Evolutionary conservation across 2,329 filamentous ascomycete genomes (phyloP).

Genomic region (Colletotrichum paranaense): DNA sequence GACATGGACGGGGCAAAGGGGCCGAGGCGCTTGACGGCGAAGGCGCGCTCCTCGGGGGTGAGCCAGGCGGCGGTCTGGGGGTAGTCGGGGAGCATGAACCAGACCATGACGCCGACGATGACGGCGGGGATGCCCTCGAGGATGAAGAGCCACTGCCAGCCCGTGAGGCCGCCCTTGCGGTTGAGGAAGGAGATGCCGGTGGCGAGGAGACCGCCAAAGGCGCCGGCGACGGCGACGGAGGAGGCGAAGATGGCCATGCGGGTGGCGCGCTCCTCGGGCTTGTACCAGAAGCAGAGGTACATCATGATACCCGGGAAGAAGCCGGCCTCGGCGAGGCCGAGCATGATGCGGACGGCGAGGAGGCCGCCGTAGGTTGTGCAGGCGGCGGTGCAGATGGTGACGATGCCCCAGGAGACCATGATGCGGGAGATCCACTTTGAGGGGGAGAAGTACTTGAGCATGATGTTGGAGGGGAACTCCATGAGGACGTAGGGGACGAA

Average conservation of each 20-base stretch:
- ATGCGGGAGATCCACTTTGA: constrained; percentile 49
- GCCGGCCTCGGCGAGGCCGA: constrained; percentile 63
- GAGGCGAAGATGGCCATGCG: constrained; percentile 70
- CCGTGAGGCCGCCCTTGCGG: constrained; percentile 57
- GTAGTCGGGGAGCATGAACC: constrained; percentile 47
- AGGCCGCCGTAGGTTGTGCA: constrained; percentile 59
- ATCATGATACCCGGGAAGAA: constrained; percentile 67
- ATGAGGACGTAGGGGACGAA: constrained; percentile 45
- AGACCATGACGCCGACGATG: constrained; percentile 45
- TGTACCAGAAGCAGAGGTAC: constrained; percentile 73
- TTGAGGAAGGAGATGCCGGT: constrained; percentile 59
- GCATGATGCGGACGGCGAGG: constrained; percentile 58
- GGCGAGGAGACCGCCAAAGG: constrained; percentile 71
- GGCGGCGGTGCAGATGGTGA: constrained; percentile 60
- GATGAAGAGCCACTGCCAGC: constrained; percentile 76
- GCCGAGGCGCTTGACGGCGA: constrained; percentile 48
- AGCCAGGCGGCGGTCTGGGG: constrained; percentile 48
- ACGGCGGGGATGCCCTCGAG: constrained; percentile 53
- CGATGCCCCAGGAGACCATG: constrained; percentile 60
- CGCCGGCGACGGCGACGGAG: constrained; percentile 66
- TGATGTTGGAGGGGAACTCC: constrained; percentile 47
- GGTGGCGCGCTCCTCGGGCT: constrained; percentile 67
- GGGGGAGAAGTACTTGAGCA: constrained; percentile 49
- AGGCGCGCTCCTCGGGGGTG: constrained; percentile 46
- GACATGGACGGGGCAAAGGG: constrained; percentile 46